Evolutionary conservation across 169 alveolate genomes (phyloP).

Genomic region (Cryptosporidium sp.): DNA sequence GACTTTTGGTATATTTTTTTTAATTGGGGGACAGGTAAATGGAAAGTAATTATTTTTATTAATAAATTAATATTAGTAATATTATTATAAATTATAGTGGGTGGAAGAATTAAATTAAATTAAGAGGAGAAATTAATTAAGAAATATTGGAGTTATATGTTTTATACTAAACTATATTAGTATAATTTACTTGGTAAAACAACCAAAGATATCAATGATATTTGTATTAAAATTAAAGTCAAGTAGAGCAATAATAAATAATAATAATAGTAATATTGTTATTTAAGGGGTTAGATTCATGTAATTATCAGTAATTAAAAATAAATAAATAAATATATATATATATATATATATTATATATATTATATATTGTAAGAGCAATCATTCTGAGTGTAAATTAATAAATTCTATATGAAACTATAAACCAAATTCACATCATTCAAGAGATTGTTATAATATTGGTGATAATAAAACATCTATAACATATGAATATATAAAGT

Average conservation of each 20-base stretch:
- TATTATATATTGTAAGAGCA: background rate
- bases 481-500: slow-evolving; percentile 10
- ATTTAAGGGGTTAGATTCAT: slow-evolving; percentile 10
- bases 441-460: background rate
- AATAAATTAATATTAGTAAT: background rate
- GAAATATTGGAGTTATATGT: background rate
- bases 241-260: background rate
- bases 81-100: slow-evolving; percentile 3
- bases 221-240: background rate
- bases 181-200: background rate
- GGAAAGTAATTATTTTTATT: slow-evolving; percentile 18
- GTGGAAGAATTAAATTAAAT: slow-evolving; percentile 10
- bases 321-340: no score
- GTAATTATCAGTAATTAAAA: background rate
- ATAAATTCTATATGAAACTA: background rate
- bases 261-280: background rate
- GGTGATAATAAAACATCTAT: background rate
- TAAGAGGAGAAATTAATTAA: background rate
- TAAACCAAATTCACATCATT: background rate
- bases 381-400: slow-evolving; percentile 9
- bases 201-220: slow-evolving; percentile 10
- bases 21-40: slow-evolving; percentile 51
- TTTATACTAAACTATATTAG: background rate
- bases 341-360: no score
- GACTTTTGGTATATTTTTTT: slow-evolving; percentile 19